Percentiles rank a stretch among this genome's conserved stretches.
Evolutionary conservation across 2,329 filamentous ascomycete species (phyloP).

Genomic region (Boeremia lycopersici): DNA sequence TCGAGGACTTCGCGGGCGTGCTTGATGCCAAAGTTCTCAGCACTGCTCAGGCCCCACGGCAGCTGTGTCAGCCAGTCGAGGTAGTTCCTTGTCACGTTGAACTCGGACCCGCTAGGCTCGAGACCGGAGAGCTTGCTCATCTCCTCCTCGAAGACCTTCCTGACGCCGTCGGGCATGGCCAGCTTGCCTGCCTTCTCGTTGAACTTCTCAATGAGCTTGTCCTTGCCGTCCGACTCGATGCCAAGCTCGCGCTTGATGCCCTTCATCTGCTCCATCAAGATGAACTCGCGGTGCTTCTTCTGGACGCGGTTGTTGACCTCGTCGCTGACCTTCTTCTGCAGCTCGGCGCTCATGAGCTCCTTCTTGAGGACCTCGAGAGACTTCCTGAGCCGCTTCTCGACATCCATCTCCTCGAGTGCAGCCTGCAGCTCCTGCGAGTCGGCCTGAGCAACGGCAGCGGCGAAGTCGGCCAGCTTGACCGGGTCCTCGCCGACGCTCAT

Average conservation of each 20-base stretch:
- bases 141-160: slow-evolving; percentile 98
- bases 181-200: slow-evolving; percentile 92
- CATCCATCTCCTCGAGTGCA: slow-evolving; percentile 83
- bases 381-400: slow-evolving; percentile 91
- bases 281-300: slow-evolving; percentile 96
- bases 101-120: slow-evolving; percentile 94
- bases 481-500: slow-evolving; percentile 96
- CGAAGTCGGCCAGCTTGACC: slow-evolving; percentile 94
- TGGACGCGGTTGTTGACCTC: slow-evolving; percentile 98
- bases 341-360: slow-evolving; percentile 95
- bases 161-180: slow-evolving; percentile 95
- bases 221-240: slow-evolving; percentile 96
- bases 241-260: slow-evolving; percentile 94
- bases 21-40: slow-evolving; percentile 94
- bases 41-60: slow-evolving; percentile 92
- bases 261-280: slow-evolving; percentile 99
- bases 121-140: slow-evolving; percentile 95
- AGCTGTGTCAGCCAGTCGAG: slow-evolving; percentile 98
- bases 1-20: slow-evolving; percentile 90
- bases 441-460: slow-evolving; percentile 86
- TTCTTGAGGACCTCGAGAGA: slow-evolving; percentile 93
- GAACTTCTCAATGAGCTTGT: slow-evolving; percentile 97
- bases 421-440: slow-evolving; percentile 92
- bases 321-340: slow-evolving; percentile 96
- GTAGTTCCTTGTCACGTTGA: slow-evolving; percentile 98